phyloP scores from a whole-genome alignment of 306 rosid genomes.

The Lathyrus tuberosus region DNA sequence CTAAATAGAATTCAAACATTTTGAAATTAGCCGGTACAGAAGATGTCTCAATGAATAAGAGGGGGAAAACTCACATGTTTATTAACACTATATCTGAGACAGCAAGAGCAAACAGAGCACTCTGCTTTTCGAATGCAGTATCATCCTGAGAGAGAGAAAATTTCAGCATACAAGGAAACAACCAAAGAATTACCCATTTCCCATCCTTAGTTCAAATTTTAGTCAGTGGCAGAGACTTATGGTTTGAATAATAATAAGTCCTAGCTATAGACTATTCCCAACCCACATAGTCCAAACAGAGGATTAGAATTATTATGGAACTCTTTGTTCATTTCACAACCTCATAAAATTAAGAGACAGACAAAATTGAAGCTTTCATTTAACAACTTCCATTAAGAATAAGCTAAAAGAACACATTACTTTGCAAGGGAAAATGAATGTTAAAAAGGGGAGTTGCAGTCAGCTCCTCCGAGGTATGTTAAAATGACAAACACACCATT shows the following conservation, averaged over 20 bases:
- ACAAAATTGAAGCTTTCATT: background rate
- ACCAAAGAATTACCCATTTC: constrained; percentile 24
- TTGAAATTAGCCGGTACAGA: constrained; percentile 5
- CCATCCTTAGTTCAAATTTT: constrained; percentile 23
- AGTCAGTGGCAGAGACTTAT: background rate
- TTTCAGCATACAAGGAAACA: constrained; percentile 37
- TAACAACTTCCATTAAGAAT: constrained; percentile 1
- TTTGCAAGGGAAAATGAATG: constrained; percentile 1
- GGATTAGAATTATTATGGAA: constrained; percentile 21
- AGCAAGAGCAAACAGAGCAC: constrained; percentile 99
- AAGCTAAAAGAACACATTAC: constrained; percentile 1
- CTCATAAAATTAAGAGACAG: background rate
- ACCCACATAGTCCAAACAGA: constrained; percentile 18
- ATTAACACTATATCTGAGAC: constrained; percentile 97
- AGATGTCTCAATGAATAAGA: constrained; percentile 12
- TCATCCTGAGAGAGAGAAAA: constrained; percentile 70
- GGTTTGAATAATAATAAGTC: background rate
- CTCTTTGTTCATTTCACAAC: constrained; percentile 7
- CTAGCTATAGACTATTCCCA: constrained; percentile 11
- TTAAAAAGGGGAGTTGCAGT: background rate
- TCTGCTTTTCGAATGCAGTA: constrained; percentile 98
- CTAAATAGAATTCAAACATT: constrained; percentile 14
- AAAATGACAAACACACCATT: background rate
- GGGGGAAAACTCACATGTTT: constrained; percentile 71
- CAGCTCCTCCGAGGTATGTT: background rate